Base-by-base conservation (phyloP, 2,329 filamentous ascomycete species). In the Mycosphaerella arachidis region DNA sequence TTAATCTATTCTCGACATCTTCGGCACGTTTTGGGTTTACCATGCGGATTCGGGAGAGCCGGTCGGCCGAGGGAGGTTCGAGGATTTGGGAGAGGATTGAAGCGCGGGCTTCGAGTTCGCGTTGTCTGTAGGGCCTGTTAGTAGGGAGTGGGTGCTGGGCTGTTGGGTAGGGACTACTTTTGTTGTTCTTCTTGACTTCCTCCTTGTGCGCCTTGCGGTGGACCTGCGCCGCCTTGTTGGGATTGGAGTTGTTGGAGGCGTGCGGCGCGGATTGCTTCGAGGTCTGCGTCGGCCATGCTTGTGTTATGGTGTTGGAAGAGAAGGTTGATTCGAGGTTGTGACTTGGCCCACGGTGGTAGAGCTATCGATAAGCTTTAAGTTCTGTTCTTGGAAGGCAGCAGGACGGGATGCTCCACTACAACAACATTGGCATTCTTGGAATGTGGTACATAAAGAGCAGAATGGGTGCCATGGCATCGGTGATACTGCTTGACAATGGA, bases 211-310 rank as follows among this genome's bases (percentile, higher is more conserved):
- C 77, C 76, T 56, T 43, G 40, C 5, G 76, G 77, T 24, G 67
- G 53, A n/a, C 53, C 61, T 12, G 55, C 52, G 10, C 58, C 57
- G 59, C 81, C 82, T 61, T 80, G 81, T 64, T 82, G 78, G 33
- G 92, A 84, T 77, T 95, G 94, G 67, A 97, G 88, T 79, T 99
- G 92, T 77, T 93, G 90, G 57, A 97, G 87, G 64, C 94, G 91
- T 71, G 93, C 93, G 76, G 91, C 89, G 74, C 93, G 84, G 73
- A 97, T 97, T 89, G 86, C 84, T 73, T 88, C 86, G 59, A 88
- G 77, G 72, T 88, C 86, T 68, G 83, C 79, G 78, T 88, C 86
- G 31, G 83, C 82, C 86, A 88, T 88, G 53, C 7, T 56, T 53
- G 40, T 20, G 46, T 12, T 27, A 16, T 24, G 24, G 24, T 24